Evolutionary conservation across 306 rosid species (phyloP).

Genomic region (Rosa persica): DNA sequence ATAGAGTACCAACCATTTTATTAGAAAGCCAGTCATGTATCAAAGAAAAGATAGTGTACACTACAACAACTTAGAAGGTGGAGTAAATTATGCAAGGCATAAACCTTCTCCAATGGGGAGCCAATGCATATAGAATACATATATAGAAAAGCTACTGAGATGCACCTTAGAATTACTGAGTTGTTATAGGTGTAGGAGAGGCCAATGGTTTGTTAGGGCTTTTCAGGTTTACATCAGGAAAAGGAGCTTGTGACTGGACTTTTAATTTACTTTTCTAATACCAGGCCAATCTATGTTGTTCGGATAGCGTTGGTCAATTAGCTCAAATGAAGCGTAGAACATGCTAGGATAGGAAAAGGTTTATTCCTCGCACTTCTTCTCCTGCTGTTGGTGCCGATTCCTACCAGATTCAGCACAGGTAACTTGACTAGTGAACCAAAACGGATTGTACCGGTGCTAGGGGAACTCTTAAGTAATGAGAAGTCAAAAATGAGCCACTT

Average conservation of each 20-base stretch:
- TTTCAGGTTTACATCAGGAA: background rate
- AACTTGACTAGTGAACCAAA: background rate
- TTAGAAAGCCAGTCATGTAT: background rate
- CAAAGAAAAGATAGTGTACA: background rate
- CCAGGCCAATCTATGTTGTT: background rate
- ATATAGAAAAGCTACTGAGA: background rate
- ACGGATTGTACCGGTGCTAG: background rate
- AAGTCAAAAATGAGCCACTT: background rate
- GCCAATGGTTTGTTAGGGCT: background rate
- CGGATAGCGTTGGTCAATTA: background rate
- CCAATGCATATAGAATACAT: background rate
- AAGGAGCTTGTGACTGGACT: background rate
- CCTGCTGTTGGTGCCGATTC: background rate
- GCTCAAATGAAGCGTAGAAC: background rate
- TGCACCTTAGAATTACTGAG: background rate
- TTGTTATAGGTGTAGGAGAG: background rate
- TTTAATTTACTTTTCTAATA: background rate
- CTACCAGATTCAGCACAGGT: background rate
- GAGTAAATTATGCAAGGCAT: background rate
- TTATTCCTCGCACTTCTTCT: background rate
- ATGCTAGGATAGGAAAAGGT: background rate
- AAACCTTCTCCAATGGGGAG: background rate
- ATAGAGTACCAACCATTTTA: conserved; percentile 25
- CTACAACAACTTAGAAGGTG: background rate
- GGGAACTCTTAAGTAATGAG: background rate